These are phyloP conservation scores for Candida nonsorbophila DNA, from an alignment of 805 yeast genomes.

Conservation along the genomic window DNA sequence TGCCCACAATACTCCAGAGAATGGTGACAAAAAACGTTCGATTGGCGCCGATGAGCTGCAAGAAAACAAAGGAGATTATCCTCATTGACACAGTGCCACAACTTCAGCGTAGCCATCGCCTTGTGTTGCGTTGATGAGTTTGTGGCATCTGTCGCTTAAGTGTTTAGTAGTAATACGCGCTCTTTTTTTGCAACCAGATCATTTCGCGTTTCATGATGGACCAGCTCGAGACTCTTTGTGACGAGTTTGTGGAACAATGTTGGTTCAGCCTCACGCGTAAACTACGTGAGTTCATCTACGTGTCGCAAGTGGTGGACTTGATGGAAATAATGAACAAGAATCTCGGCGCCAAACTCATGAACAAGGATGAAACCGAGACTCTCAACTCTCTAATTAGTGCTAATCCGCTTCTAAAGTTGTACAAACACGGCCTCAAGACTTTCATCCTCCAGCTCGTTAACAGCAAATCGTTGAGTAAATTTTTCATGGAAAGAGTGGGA, in stretches of 20 bases:
- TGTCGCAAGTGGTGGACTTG: slow-evolving; percentile 15
- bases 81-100: no score
- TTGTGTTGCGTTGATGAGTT: no score
- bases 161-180: no score
- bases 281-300: slow-evolving; percentile 14
- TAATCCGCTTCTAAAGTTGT: slow-evolving; percentile 15
- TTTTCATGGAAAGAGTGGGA: slow-evolving; percentile 18
- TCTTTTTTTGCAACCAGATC: no score
- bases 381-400: slow-evolving; percentile 12
- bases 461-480: slow-evolving; percentile 12
- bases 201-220: no score
- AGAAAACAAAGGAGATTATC: no score
- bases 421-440: slow-evolving; percentile 15
- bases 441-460: slow-evolving; percentile 20
- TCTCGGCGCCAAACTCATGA: slow-evolving; percentile 14
- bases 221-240: slow-evolving; percentile 7
- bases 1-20: no score
- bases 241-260: slow-evolving; percentile 15
- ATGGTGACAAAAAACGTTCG: no score
- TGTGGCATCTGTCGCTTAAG: no score
- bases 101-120: no score
- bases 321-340: slow-evolving; percentile 16
- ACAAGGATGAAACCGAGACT: slow-evolving; percentile 10
- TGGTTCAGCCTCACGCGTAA: slow-evolving; percentile 12
- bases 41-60: no score